Evolutionary conservation across 495 filamentous ascomycete species (phyloP).

Genomic region (Annulohypoxylon stygium): DNA sequence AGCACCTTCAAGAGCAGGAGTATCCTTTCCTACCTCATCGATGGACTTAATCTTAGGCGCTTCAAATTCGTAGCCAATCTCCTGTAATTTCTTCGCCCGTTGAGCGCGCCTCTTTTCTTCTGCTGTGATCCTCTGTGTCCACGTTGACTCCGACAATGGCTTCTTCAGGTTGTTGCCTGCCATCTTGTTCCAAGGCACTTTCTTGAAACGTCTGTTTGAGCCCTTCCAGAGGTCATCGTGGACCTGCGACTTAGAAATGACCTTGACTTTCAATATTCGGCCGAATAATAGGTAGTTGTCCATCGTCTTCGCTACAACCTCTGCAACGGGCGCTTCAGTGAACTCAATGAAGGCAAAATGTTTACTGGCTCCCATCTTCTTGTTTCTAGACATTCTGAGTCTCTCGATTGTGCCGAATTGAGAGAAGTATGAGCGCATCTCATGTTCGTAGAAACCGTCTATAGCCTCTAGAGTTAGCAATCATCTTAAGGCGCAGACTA

Average conservation of each 20-base stretch:
- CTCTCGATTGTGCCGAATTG: slow-evolving; percentile 90
- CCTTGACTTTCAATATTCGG: slow-evolving; percentile 88
- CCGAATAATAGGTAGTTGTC: slow-evolving; percentile 96
- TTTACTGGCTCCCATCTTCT: slow-evolving; percentile 85
- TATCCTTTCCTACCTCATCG: slow-evolving; percentile 51
- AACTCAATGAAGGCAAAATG: slow-evolving; percentile 98
- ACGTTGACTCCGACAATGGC: slow-evolving; percentile 76
- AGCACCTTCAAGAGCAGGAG: slow-evolving; percentile 48
- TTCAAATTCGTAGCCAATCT: slow-evolving; percentile 86
- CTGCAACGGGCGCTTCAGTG: slow-evolving; percentile 77
- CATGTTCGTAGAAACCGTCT: slow-evolving; percentile 93
- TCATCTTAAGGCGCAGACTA: slow-evolving; percentile 35
- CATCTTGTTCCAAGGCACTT: slow-evolving; percentile 84
- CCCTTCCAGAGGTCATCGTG: slow-evolving; percentile 88
- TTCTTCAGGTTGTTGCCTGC: slow-evolving; percentile 78
- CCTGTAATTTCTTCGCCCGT: slow-evolving; percentile 81
- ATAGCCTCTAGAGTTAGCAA: slow-evolving; percentile 22
- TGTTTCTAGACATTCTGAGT: slow-evolving; percentile 89
- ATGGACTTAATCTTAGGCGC: slow-evolving; percentile 78
- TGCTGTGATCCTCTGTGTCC: slow-evolving; percentile 76
- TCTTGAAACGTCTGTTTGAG: slow-evolving; percentile 88
- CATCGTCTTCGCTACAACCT: slow-evolving; percentile 94
- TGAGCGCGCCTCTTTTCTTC: slow-evolving; percentile 75
- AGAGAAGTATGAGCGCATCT: slow-evolving; percentile 94
- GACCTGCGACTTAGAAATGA: slow-evolving; percentile 79